These are phyloP conservation scores for Setomelanomma holmii DNA, from an alignment of 2,329 filamentous ascomycete species.

Conservation along the genomic window DNA sequence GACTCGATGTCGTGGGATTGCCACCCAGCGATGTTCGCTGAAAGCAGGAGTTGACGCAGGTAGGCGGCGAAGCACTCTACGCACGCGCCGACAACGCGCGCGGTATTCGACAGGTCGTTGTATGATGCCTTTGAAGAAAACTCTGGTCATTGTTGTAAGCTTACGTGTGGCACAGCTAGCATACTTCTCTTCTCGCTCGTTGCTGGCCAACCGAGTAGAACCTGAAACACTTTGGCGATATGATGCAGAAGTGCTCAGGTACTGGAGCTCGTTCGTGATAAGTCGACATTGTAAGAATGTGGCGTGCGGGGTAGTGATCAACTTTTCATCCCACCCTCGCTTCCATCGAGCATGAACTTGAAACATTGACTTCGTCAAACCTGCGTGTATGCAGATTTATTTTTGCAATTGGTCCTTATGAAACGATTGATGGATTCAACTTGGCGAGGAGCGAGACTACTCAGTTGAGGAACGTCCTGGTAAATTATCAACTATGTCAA, in stretches of 20 bases:
- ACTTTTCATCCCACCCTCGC: conserved; percentile 18
- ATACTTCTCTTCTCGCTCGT: conserved; percentile 14
- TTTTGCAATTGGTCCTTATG: conserved; percentile 19
- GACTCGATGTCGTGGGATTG: conserved; percentile 18
- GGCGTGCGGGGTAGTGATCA: conserved; percentile 29
- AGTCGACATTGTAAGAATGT: conserved; percentile 5
- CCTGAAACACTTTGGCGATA: conserved; percentile 22
- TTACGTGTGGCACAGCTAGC: conserved; percentile 15
- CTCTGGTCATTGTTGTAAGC: background rate
- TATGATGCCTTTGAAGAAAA: background rate
- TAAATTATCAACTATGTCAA: background rate
- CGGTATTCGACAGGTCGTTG: conserved; percentile 25
- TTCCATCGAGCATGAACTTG: conserved; percentile 11
- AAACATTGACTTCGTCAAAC: too few relatives aligned
- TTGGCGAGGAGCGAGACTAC: too few relatives aligned
- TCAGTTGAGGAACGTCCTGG: too few relatives aligned
- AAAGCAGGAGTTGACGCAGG: conserved; percentile 6
- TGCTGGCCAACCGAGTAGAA: conserved; percentile 16
- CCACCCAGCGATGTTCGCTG: conserved; percentile 3
- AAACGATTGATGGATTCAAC: too few relatives aligned
- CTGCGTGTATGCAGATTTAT: conserved; percentile 5
- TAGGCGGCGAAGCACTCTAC: conserved; percentile 17
- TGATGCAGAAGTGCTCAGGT: conserved; percentile 15
- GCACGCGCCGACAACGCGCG: conserved; percentile 30
- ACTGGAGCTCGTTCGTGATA: conserved; percentile 10